Base-by-base conservation (phyloP, 179 eudicot species). In the Silene coronaria region DNA sequence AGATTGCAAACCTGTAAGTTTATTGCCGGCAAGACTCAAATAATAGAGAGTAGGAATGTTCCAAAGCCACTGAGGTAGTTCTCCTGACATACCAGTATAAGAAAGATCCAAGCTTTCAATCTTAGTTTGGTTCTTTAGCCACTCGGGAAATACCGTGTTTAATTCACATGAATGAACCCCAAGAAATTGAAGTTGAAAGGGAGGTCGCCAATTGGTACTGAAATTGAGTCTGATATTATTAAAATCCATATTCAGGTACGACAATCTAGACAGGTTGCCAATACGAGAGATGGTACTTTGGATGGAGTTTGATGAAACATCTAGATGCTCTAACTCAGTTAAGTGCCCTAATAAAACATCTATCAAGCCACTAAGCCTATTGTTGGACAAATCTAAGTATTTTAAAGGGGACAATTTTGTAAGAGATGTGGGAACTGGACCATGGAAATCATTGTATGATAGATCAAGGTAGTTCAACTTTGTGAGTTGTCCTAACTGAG, bases 61-160 rank as follows among this genome's bases (percentile, higher is more conserved):
- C 22, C 24, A 16, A 74, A 74, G 16, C 77, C 59, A 74, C 8
- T 24, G 42, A 1, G 53, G 60, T 3, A 24, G 2, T 16, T 74
- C 70, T n/a, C 77, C 77, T 7, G 77, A 61, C 16, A 74, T 74
- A 8, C 60, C 42, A 24, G 59, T 74, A 24, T 74, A 36, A 13
- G 70, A 74, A 27, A 74, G 77, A n/a, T 62, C 70, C 13, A 74
- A 24, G 4, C 0, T 2, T 42, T 0, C 0, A 45, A 74, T 62
- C 5, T 21, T 32, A 63, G 59, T 74, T 65, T 75, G 78, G 34
- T 38, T 51, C n/a, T 26, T 58, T 21, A 66, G 22, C 72, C 72
- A 75, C 8, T 6, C 6, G 55, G 78, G 45, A 42, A 19, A 55
- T 8, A 17, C 4, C 19, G 32, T 13, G 21, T 27, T 28, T 3